Conservation (phyloP, 805 yeast species). For the Myxozyma melibiosi region DNA sequence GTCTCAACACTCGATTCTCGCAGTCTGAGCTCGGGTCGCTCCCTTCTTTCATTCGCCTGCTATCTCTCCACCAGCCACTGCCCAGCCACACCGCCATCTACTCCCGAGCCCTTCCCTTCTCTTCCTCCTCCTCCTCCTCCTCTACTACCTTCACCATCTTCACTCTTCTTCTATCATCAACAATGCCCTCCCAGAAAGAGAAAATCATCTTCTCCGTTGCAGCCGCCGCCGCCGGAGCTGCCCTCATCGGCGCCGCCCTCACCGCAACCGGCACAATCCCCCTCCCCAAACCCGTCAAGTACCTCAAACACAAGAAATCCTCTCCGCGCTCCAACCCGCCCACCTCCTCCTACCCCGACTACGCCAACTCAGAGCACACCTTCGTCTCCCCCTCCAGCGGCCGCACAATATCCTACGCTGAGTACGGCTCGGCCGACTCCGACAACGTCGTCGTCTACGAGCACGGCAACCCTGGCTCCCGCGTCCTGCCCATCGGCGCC, state of each 20-base stretch:
- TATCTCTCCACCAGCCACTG: conserved; percentile 1
- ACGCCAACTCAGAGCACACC: conserved; percentile 31
- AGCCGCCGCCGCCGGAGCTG: conserved; percentile 2
- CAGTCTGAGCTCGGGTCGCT: too few relatives aligned
- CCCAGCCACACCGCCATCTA: too few relatives aligned
- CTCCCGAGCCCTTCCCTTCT: background rate
- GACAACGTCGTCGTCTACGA: conserved; percentile 30
- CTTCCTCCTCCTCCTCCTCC: background rate
- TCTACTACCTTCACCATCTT: background rate
- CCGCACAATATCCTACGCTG: conserved; percentile 33
- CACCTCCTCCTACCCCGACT: conserved; percentile 29
- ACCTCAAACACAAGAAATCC: conserved; percentile 18
- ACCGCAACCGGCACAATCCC: conserved; percentile 13
- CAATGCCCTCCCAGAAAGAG: background rate
- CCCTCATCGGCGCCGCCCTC: conserved; percentile 8
- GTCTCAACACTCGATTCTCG: too few relatives aligned
- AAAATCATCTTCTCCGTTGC: conserved; percentile 1
- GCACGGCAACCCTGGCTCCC: conserved; percentile 33
- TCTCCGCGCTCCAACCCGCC: conserved; percentile 33
- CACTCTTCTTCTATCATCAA: background rate
- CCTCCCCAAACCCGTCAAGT: conserved; percentile 11
- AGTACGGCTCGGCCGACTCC: conserved; percentile 29
- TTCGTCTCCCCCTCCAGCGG: conserved; percentile 31
- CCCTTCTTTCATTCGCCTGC: too few relatives aligned
- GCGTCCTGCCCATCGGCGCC: conserved; percentile 31